These are phyloP conservation scores for Neonectria sp. DNA, from an alignment of 2,329 filamentous ascomycete genomes.

Conservation along the genomic window DNA sequence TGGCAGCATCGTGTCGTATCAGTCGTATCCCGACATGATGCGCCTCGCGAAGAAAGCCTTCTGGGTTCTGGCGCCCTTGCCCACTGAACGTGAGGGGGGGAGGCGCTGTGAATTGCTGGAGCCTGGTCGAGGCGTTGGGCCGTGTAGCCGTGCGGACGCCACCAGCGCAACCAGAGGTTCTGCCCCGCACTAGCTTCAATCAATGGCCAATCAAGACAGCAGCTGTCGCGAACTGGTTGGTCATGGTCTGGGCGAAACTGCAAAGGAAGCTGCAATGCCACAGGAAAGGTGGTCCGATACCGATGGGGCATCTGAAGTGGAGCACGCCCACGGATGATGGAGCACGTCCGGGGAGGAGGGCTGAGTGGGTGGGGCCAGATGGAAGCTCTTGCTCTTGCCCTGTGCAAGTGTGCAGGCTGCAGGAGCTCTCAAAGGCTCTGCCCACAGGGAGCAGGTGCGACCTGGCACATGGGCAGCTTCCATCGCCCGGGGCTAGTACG, in stretches of 20 bases:
- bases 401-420: not conserved
- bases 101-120: not conserved
- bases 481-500: slow-evolving; percentile 1
- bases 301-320: too few relatives aligned
- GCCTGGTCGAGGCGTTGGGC: not conserved
- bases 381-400: not conserved
- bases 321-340: not conserved
- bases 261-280: not conserved
- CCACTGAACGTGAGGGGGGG: not conserved
- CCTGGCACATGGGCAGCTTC: slow-evolving; percentile 5
- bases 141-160: not conserved
- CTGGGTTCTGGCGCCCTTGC: too few relatives aligned
- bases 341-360: not conserved
- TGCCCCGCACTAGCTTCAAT: not conserved
- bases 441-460: not conserved
- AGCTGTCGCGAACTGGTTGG: not conserved
- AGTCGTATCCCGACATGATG: not conserved
- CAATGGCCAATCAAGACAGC: not conserved
- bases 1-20: not conserved
- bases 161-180: not conserved
- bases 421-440: not conserved
- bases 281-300: not conserved
- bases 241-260: too few relatives aligned
- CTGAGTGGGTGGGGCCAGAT: not conserved
- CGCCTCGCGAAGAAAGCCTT: not conserved